A percentile compares a stretch with the other conserved stretches of the same genome.
Conservation (phyloP, 169 alveolate genomes). For the Perkinsus olseni region DNA sequence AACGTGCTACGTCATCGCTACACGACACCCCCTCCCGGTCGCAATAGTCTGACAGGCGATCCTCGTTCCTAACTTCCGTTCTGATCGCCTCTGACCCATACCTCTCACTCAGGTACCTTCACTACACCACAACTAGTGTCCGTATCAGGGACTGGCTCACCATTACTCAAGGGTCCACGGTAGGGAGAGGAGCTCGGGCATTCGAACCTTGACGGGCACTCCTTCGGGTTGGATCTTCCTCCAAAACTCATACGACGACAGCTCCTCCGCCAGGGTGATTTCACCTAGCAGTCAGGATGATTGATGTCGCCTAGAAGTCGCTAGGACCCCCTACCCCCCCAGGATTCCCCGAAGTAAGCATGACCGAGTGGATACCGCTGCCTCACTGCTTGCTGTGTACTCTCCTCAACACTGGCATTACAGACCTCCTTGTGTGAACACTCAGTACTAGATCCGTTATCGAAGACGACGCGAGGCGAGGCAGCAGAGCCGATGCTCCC, state of each 20-base stretch:
- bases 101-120: not conserved
- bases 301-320: not conserved
- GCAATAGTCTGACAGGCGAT: not conserved
- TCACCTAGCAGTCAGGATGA: not conserved
- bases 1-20: not conserved
- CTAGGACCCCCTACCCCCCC: not conserved
- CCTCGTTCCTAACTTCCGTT: not conserved
- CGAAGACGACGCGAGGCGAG: no score
- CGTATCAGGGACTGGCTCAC: no score
- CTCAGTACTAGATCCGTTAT: no score
- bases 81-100: not conserved
- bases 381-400: no score
- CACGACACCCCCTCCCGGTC: not conserved
- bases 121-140: not conserved
- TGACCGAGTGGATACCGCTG: not conserved
- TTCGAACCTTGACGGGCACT: not conserved
- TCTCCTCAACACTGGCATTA: no score
- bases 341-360: not conserved
- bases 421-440: no score
- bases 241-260: not conserved
- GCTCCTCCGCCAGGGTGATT: not conserved
- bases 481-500: no score
- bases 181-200: not conserved
- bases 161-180: not conserved
- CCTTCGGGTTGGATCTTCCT: not conserved